Evolutionary conservation across 352 stramenopile genomes (phyloP).

Genomic region (Globisporangium okanoganense): DNA sequence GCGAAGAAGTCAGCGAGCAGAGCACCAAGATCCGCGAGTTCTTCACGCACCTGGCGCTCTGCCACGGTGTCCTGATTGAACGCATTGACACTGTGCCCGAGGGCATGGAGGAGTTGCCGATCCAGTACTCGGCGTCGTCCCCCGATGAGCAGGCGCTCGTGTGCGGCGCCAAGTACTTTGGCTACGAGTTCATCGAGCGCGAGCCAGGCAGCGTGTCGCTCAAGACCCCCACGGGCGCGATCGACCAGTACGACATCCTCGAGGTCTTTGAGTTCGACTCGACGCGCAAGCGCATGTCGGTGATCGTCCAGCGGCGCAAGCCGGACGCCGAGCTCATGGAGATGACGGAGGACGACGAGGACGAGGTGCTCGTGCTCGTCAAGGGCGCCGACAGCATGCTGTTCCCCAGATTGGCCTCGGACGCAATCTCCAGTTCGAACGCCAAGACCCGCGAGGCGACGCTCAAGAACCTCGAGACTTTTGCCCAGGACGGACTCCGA

Average conservation of each 20-base stretch:
- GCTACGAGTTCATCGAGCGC: slow-evolving; percentile 75
- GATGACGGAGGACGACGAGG: slow-evolving; percentile 65
- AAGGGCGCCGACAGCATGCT: slow-evolving; percentile 86
- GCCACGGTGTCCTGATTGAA: slow-evolving; percentile 97
- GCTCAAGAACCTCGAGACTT: slow-evolving; percentile 70
- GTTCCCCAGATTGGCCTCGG: slow-evolving; percentile 60
- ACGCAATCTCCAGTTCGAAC: slow-evolving; percentile 34
- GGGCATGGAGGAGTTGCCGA: slow-evolving; percentile 34
- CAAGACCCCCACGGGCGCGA: slow-evolving; percentile 46
- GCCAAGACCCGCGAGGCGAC: slow-evolving; percentile 38
- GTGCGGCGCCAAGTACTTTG: slow-evolving; percentile 83
- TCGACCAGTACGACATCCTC: slow-evolving; percentile 88
- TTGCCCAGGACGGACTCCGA: slow-evolving; percentile 84
- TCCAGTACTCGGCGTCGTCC: slow-evolving; percentile 89
- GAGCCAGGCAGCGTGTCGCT: slow-evolving; percentile 65
- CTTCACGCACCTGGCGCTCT: slow-evolving; percentile 85
- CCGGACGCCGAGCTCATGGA: slow-evolving; percentile 65
- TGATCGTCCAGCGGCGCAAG: slow-evolving; percentile 72
- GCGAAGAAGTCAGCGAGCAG: slow-evolving; percentile 29
- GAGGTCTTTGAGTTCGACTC: slow-evolving; percentile 94
- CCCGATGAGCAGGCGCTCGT: slow-evolving; percentile 85
- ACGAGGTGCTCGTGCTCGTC: slow-evolving; percentile 69
- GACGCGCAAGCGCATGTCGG: slow-evolving; percentile 83
- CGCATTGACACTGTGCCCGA: slow-evolving; percentile 63
- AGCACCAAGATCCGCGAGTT: slow-evolving; percentile 74